phyloP scores from a whole-genome alignment of 2,329 filamentous ascomycete genomes.

The Simplicillium aogashimaense region DNA sequence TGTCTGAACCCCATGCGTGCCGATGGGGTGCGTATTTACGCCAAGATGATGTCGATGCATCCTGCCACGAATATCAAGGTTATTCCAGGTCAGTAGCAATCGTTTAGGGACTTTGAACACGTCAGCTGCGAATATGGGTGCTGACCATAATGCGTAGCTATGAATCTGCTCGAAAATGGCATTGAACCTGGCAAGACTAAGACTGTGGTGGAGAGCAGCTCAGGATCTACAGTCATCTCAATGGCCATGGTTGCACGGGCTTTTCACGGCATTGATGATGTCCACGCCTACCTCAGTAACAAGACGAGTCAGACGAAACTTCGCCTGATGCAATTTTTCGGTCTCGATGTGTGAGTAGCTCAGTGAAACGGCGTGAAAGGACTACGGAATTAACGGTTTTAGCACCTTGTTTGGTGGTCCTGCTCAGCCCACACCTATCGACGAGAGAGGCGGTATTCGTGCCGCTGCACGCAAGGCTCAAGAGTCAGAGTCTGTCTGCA shows the following conservation, averaged over 20 bases:
- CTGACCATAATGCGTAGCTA: constrained; percentile 10
- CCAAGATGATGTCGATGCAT: constrained; percentile 54
- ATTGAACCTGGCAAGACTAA: constrained; percentile 34
- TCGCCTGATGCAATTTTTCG: constrained; percentile 22
- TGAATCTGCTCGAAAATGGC: constrained; percentile 38
- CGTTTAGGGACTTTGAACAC: no score
- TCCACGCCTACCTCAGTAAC: constrained; percentile 38
- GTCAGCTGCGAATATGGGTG: constrained; percentile 2
- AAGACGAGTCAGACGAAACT: constrained; percentile 25
- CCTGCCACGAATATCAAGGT: constrained; percentile 54
- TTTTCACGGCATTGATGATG: constrained; percentile 26
- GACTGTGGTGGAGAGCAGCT: constrained; percentile 49
- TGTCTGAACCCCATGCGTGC: constrained; percentile 43
- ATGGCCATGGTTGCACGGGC: constrained; percentile 30
- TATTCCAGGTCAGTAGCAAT: constrained; percentile 35
- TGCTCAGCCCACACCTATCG: constrained; percentile 20
- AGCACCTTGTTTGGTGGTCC: constrained; percentile 22
- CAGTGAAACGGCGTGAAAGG: no score
- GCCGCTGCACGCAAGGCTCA: constrained; percentile 17
- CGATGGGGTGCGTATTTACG: constrained; percentile 52
- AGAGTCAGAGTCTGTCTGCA: constrained; percentile 17
- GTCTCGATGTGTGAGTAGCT: constrained; percentile 19
- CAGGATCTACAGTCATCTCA: constrained; percentile 52
- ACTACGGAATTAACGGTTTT: constrained; percentile 19
- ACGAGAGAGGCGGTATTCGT: constrained; percentile 20